Evolutionary conservation across 2,329 filamentous ascomycete species (phyloP), one percentile per base, ranked within the genome.

Genomic region (Xylariaceae sp.): DNA sequence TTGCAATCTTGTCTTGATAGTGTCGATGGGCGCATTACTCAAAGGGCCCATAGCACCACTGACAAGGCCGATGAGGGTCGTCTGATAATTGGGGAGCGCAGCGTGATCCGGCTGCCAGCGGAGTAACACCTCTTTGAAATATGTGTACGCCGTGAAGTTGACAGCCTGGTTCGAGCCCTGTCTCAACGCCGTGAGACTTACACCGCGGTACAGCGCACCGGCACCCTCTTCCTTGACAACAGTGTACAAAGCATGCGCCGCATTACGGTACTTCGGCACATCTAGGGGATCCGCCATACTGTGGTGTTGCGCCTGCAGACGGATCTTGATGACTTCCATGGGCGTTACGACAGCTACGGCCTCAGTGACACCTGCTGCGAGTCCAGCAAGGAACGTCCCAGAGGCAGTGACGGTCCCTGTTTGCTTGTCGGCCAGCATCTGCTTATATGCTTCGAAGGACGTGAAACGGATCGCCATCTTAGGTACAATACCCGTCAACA

Each of bases 381-480:
- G 86, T 67, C 94, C 94, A 63, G 94, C 74, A 6, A 78, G 1
- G 64, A 83, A 82, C 41, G 90, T 97, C 19, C 81, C 82, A 60
- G 81, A 79, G 44, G 88, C 87, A 31, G 82, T 84, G 44, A 96
- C 81, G 31, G 70, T 66, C 41, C 90, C 89, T 2, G 84, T 84
- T 51, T 83, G 67, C 59, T 82, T 74, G 70, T 90, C 79, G 41
- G 89, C 85, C 19, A 97, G 78, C 56, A 88, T 56, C 69, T 90
- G 85, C 82, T 97, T 97, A 75, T 97, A 99, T 69, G 83, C 84
- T 73, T 97, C 94, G 73, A 97, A 99, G 50, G 90, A 96, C 44
- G 93, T 96, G 75, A 99, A 99, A 38, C 94, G 89, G 70, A 97
- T 99, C 56, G 94, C 94, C 94, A 99, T 99, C 75, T 99, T 99